Conservation (phyloP, 345 rosid species). For the Eucalyptus paniculata region DNA sequence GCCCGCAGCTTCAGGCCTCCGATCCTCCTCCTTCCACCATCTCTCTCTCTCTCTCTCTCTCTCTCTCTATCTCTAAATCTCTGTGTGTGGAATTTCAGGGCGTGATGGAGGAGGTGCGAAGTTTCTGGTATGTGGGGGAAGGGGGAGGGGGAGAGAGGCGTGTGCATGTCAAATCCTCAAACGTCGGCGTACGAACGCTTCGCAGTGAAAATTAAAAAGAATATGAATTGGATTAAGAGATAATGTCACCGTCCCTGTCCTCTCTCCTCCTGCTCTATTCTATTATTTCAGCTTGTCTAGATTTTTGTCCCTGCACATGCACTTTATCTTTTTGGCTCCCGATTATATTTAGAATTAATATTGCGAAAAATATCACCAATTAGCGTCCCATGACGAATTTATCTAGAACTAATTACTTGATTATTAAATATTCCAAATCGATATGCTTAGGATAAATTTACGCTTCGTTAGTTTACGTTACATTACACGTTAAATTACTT, state of each 20-base stretch:
- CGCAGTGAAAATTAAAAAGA: too few species aligned
- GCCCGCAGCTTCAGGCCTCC: background rate
- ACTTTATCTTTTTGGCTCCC: background rate
- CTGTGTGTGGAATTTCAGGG: background rate
- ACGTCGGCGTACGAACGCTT: background rate
- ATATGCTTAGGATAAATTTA: accelerated
- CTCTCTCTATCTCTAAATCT: background rate
- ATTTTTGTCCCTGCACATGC: background rate
- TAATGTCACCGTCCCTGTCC: background rate
- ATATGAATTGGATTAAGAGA: background rate
- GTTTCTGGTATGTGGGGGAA: background rate
- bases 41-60: background rate
- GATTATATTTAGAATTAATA: too few species aligned
- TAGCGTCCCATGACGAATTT: accelerated
- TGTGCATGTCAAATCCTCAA: background rate
- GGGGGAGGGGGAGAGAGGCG: background rate
- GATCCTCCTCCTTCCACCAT: background rate
- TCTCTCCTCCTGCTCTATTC: too few species aligned
- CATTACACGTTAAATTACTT: too few species aligned
- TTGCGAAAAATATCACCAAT: too few species aligned
- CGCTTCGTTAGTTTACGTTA: accelerated
- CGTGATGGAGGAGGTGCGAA: background rate
- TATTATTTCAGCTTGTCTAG: too few species aligned
- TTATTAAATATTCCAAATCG: too few species aligned
- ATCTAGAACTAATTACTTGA: too few species aligned